A percentile compares a stretch with the other conserved stretches of the same genome.
Conservation (phyloP, 2,329 filamentous ascomycete species). For the Claviceps paspali region DNA sequence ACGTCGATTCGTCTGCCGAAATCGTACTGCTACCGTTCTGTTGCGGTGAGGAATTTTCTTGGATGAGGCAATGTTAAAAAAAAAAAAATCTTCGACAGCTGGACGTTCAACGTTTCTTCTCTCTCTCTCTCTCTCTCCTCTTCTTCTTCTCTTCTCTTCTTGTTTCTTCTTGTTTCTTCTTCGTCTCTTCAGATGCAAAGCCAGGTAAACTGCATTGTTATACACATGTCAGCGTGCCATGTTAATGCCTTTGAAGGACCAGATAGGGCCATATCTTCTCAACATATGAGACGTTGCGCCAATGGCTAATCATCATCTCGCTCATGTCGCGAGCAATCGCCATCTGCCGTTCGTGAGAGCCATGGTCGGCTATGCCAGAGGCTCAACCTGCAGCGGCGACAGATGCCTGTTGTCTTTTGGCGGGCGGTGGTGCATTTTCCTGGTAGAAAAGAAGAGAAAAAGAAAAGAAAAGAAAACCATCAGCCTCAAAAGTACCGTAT, state of each 20-base stretch:
- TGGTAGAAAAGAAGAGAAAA: slow-evolving; percentile 9
- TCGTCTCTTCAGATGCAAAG: slow-evolving; percentile 1
- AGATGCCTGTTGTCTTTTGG: slow-evolving; percentile 27
- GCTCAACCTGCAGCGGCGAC: slow-evolving; percentile 24
- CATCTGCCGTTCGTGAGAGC: background rate
- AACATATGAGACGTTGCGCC: background rate
- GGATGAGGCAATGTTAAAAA: too few species aligned
- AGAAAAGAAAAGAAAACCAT: too few species aligned
- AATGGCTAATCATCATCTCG: slow-evolving; percentile 1
- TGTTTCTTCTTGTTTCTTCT: too few species aligned
- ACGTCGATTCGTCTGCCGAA: background rate
- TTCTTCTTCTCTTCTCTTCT: background rate
- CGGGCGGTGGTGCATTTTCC: slow-evolving; percentile 23
- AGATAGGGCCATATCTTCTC: slow-evolving; percentile 3
- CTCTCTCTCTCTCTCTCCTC: background rate
- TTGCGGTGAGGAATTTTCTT: too few species aligned
- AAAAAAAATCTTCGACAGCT: too few species aligned
- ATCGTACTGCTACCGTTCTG: background rate
- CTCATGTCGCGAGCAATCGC: background rate
- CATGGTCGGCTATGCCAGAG: background rate
- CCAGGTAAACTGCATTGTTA: slow-evolving; percentile 3
- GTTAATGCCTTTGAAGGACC: slow-evolving; percentile 1
- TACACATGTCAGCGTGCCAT: slow-evolving; percentile 4
- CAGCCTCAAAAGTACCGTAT: slow-evolving; percentile 13
- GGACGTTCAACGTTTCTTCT: too few species aligned